Percentiles rank a stretch among this genome's conserved stretches.
These are phyloP conservation scores for Candida dajiaensis DNA, from an alignment of 805 yeast species.

Conservation along the genomic window DNA sequence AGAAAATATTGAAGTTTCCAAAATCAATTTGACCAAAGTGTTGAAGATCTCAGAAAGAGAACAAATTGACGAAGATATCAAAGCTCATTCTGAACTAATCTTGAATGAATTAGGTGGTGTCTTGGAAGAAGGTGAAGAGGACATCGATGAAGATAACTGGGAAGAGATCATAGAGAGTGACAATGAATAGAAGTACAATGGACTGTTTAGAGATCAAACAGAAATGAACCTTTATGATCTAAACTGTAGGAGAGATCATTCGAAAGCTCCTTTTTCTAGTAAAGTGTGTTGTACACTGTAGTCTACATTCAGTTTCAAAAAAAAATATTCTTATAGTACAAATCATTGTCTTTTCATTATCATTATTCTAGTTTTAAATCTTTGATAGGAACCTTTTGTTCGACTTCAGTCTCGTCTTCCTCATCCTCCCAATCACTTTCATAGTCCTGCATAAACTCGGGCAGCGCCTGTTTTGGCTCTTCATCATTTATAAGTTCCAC, in stretches of 20 bases:
- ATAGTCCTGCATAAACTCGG: conserved; percentile 23
- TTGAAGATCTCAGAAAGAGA: conserved; percentile 15
- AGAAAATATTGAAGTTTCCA: conserved; percentile 14
- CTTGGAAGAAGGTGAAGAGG: conserved; percentile 52
- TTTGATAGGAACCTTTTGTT: conserved; percentile 6
- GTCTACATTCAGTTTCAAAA: not conserved
- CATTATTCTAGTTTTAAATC: not conserved
- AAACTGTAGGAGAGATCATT: too few relatives aligned
- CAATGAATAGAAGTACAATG: conserved; percentile 13
- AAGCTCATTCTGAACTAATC: conserved; percentile 44
- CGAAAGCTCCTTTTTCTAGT: too few relatives aligned
- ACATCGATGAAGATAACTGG: conserved; percentile 39
- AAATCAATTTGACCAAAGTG: conserved; percentile 10
- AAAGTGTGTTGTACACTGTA: not conserved
- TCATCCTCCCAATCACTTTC: conserved; percentile 31
- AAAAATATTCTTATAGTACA: not conserved
- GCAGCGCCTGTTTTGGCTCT: conserved; percentile 43
- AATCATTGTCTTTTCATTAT: not conserved
- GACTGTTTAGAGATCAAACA: not conserved
- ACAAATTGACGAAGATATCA: conserved; percentile 55
- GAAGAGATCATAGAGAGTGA: conserved; percentile 44
- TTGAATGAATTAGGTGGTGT: conserved; percentile 59
- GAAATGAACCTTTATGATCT: not conserved
- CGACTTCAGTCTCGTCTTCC: conserved; percentile 22
- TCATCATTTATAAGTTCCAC: conserved; percentile 42